Evolutionary conservation across 805 yeast genomes (phyloP).

Genomic region (Barnettozyma sp.): DNA sequence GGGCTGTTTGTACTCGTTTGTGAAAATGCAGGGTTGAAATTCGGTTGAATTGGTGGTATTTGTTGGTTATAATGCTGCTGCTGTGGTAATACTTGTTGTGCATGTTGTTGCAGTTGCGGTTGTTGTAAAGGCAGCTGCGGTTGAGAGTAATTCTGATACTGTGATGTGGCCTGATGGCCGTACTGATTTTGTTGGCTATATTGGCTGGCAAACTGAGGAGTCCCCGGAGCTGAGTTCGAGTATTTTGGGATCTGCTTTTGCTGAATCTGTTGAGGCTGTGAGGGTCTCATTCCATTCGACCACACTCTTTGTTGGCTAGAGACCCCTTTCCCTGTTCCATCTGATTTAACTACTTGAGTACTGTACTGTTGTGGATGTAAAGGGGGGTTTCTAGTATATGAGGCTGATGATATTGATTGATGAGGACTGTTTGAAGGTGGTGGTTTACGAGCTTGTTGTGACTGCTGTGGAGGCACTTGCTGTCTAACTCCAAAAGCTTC

Average conservation of each 20-base stretch:
- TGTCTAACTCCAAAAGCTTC: constrained; percentile 24
- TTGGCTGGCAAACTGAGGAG: constrained; percentile 2
- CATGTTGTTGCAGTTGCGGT: not conserved
- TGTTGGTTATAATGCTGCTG: constrained; percentile 10
- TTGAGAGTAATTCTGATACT: not conserved
- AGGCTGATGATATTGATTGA: not conserved
- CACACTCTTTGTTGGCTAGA: constrained; percentile 5
- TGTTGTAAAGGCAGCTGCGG: not conserved
- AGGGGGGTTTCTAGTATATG: constrained; percentile 7
- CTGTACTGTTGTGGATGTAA: constrained; percentile 5
- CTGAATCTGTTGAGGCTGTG: constrained; percentile 2
- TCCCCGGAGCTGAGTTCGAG: constrained; percentile 1
- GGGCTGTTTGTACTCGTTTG: constrained; percentile 5
- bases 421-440: constrained; percentile 4
- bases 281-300: constrained; percentile 1
- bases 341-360: constrained; percentile 1
- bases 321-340: not conserved
- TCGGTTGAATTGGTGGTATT: constrained; percentile 2
- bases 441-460: constrained; percentile 12
- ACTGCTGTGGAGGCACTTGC: too few species aligned
- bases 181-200: not conserved
- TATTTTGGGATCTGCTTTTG: constrained; percentile 1
- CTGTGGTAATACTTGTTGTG: not conserved
- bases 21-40: not conserved
- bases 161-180: too few species aligned